A percentile compares a stretch with the other conserved stretches of the same genome.
phyloP scores from a whole-genome alignment of 106 monocot genomes.

The Chionographis japonica region DNA sequence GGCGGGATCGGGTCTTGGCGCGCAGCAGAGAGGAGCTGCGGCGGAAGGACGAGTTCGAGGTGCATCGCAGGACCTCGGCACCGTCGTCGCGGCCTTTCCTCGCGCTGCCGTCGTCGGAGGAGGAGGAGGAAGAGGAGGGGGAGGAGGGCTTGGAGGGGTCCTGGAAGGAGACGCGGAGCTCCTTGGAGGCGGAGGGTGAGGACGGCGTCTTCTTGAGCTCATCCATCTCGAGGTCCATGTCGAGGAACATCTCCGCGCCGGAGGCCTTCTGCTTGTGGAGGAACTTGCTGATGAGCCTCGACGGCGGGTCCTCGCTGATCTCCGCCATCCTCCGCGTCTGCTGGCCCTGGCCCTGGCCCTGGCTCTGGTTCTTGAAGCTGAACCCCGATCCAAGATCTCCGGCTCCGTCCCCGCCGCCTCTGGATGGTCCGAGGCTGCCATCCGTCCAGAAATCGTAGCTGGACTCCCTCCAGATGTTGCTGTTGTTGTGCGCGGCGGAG shows the following conservation, averaged over 20 bases:
- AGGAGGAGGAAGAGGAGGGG: constrained; percentile 1
- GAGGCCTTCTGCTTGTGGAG: constrained; percentile 33
- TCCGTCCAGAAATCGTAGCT: constrained; percentile 28
- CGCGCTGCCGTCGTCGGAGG: background rate
- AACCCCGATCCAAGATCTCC: background rate
- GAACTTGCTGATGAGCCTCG: constrained; percentile 33
- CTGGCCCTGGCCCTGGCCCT: background rate
- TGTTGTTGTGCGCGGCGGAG: background rate
- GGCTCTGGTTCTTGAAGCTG: background rate
- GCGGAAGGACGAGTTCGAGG: constrained; percentile 26
- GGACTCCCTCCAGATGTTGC: constrained; percentile 14
- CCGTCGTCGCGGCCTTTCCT: background rate
- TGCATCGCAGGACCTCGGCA: constrained; percentile 28
- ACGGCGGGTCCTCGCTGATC: constrained; percentile 40
- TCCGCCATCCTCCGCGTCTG: background rate
- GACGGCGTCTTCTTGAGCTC: constrained; percentile 28
- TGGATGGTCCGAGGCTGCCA: background rate
- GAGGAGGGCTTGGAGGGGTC: constrained; percentile 2
- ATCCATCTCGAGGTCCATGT: constrained; percentile 55
- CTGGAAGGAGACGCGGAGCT: constrained; percentile 45
- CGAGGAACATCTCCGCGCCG: constrained; percentile 30
- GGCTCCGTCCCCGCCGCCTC: background rate
- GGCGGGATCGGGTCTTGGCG: constrained; percentile 37
- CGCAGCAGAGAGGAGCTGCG: constrained; percentile 17
- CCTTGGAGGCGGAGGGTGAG: constrained; percentile 19